Evolutionary conservation across 306 rosid species (phyloP).

Genomic region (Sicyos baderoa): DNA sequence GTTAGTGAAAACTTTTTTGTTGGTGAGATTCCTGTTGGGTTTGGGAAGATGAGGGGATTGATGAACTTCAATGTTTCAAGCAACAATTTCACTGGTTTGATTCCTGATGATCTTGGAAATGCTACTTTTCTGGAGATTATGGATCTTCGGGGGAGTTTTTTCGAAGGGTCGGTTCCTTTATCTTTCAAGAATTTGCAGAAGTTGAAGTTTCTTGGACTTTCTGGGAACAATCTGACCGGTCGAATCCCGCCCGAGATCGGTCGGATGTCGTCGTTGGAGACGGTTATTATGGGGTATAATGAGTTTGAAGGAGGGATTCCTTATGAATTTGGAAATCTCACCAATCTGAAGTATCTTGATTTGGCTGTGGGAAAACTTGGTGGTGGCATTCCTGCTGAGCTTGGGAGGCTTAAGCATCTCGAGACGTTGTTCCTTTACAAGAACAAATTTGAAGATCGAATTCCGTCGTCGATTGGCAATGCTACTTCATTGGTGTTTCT

Average conservation of each 20-base stretch:
- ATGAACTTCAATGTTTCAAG: conserved; percentile 57
- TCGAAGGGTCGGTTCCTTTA: conserved; percentile 56
- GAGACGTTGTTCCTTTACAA: conserved; percentile 67
- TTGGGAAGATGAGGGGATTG: conserved; percentile 42
- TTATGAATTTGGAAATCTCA: conserved; percentile 65
- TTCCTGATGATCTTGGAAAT: conserved; percentile 72
- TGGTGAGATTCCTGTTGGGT: conserved; percentile 61
- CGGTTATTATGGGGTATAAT: conserved; percentile 70
- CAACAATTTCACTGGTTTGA: conserved; percentile 61
- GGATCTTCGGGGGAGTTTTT: conserved; percentile 89
- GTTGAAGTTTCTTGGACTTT: conserved; percentile 87
- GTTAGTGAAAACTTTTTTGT: conserved; percentile 70
- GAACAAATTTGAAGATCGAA: conserved; percentile 56
- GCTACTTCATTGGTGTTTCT: conserved; percentile 46
- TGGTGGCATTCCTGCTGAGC: conserved; percentile 58
- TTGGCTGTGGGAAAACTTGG: conserved; percentile 76
- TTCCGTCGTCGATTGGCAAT: conserved; percentile 49
- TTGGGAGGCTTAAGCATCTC: conserved; percentile 49
- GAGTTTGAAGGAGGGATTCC: conserved; percentile 78
- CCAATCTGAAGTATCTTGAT: conserved; percentile 75
- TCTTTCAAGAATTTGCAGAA: conserved; percentile 52
- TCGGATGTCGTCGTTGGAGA: conserved; percentile 59
- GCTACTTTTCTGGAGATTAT: conserved; percentile 56
- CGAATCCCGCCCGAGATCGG: conserved; percentile 68
- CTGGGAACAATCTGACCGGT: conserved; percentile 83